Evolutionary conservation across 371 early-diverging fungal genomes (phyloP).

Genomic region (Mucor circinelloides): DNA sequence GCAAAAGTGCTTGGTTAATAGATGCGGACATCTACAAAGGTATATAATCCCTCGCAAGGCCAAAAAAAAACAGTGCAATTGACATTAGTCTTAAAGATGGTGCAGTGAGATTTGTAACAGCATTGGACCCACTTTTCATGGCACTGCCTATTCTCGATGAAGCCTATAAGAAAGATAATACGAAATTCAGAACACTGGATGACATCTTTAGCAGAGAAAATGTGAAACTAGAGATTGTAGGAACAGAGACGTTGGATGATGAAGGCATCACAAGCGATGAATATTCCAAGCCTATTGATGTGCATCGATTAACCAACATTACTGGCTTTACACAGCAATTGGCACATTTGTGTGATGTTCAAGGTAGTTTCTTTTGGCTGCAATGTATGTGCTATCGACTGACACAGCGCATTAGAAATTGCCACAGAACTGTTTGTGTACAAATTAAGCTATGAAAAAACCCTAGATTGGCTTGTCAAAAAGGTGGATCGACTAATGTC

Average conservation of each 20-base stretch:
- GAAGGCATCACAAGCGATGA: not conserved
- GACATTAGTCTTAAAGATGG: constrained; percentile 18
- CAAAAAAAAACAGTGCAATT: not conserved
- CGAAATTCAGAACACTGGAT: constrained; percentile 21
- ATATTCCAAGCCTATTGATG: constrained; percentile 10
- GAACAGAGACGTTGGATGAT: not conserved
- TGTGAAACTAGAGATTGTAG: constrained; percentile 2
- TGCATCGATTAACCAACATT: constrained; percentile 24
- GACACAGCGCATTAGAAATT: constrained; percentile 12
- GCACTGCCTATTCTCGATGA: constrained; percentile 25
- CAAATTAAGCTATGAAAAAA: constrained; percentile 17
- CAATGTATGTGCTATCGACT: not conserved
- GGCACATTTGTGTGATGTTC: constrained; percentile 26
- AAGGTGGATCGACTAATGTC: constrained; percentile 20
- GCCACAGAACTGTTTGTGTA: constrained; percentile 19
- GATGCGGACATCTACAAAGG: constrained; percentile 21
- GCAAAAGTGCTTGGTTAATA: constrained; percentile 27
- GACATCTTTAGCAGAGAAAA: constrained; percentile 29
- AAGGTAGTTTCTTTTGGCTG: constrained; percentile 15
- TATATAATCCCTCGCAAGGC: not conserved
- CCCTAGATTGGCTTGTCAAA: constrained; percentile 20
- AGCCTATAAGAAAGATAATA: not conserved
- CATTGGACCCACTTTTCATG: constrained; percentile 30
- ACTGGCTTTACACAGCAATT: constrained; percentile 17
- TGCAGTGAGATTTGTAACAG: constrained; percentile 25